Conservation (phyloP, 139 green algal species). For the Chlamydomonas asymmetrica region DNA sequence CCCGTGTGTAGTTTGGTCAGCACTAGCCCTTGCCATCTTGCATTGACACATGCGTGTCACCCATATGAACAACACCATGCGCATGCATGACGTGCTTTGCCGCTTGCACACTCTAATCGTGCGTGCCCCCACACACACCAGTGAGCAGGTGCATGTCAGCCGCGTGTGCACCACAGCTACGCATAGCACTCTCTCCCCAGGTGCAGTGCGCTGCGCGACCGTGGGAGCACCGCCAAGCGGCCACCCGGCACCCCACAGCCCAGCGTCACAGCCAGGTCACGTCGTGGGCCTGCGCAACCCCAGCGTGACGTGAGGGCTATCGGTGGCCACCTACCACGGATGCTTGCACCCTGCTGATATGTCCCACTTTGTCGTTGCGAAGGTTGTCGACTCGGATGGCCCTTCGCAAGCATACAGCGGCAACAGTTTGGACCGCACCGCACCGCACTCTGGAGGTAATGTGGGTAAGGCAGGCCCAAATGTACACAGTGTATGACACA, state of each 20-base stretch:
- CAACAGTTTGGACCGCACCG: neutral
- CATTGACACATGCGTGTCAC: too few species aligned
- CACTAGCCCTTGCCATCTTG: neutral
- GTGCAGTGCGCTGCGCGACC: neutral
- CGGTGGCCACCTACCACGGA: neutral
- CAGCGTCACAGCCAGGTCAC: too few species aligned
- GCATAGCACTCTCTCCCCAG: neutral
- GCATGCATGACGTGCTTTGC: too few species aligned
- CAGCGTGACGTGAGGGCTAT: too few species aligned
- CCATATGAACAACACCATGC: too few species aligned
- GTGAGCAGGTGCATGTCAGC: neutral
- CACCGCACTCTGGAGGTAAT: neutral
- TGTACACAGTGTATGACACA: neutral
- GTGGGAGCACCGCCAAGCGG: neutral
- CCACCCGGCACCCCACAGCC: too few species aligned
- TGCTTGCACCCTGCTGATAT: constrained; percentile 42
- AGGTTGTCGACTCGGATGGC: constrained; percentile 71
- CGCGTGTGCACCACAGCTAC: neutral
- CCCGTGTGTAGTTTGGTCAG: neutral
- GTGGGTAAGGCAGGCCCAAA: neutral
- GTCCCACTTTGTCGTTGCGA: constrained; percentile 41
- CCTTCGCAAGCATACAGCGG: constrained; percentile 7
- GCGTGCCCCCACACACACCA: too few species aligned
- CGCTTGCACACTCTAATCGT: too few species aligned
- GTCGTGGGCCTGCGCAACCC: too few species aligned